Evolutionary conservation across 257 asterid genomes (phyloP), one percentile per base, ranked within the genome.

Genomic region (Gentiana dahurica): DNA sequence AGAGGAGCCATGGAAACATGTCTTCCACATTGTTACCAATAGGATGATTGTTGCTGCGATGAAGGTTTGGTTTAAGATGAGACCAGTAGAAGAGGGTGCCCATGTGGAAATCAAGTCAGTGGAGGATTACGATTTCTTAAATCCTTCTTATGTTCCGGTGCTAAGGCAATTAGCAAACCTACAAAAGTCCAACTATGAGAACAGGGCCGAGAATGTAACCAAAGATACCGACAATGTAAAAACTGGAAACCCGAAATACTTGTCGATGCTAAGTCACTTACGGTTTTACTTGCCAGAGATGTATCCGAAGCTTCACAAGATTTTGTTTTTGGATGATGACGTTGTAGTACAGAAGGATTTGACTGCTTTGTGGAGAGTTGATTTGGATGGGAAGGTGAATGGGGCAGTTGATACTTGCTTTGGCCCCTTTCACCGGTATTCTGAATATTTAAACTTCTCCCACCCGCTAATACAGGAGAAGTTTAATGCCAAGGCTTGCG

Each of bases 21-120:
- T 86, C 33, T 81, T 89, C 79, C 97, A 89, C 65, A 55, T 87
- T 56, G 96, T 90, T 57, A 82, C 96, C 5, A 95, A 90, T 67
- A 78, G 85, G 81, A 87, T 86, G 96, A 90, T 84, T 57, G 74
- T 77, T 59, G 94, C 95, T 57, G 96, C 97, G 1, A 87, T 94
- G 63, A 89, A 89, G 80, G 95, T 89, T 70, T 89, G 95, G 95
- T 89, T 89, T 68, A 87, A 80, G 83, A 87, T 90, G 96, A 77
- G 94, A 71, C 97, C 97, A 33, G 62, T 87, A 71, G 82, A 69
- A 69, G 78, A 84, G 52, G 94, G 90, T 24, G 97, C 94, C 51
- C 91, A 87, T 58, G 76, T 87, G 51, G 96, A 90, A 81, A 90
- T 90, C 55, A 84, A 80, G 62, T 73, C 87, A 11, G 78, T 80